Base-by-base conservation (phyloP, 192 early-diverging fungal genomes). In the Linnemannia elongata region DNA sequence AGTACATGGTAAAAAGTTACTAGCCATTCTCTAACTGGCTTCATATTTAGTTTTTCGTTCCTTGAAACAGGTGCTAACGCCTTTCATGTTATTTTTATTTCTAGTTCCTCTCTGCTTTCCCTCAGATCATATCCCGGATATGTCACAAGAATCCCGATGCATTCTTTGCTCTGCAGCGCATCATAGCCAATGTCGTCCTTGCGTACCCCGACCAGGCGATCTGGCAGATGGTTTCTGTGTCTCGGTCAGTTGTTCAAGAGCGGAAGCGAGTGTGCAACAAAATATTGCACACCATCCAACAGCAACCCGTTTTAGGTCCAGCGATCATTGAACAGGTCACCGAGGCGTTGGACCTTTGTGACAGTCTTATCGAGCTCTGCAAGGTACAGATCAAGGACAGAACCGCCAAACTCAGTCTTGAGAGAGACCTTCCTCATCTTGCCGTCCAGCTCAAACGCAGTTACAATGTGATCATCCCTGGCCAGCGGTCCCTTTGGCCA, bases 81-180 rank as follows among this genome's bases (percentile, higher is more conserved):
- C 3, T 63, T 3, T 60, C 41, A 17, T 52, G 15, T 4, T 52
- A 52, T 52, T 15, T 52, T 2, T 38, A 39, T 30, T 20, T 5
- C 74, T 78, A 94, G 76, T 96, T 97, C 71, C 75, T 97, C 54
- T 95, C 94, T 0, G 95, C 95, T 6, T 91, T 98, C 49, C 94
- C 97, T 18, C 97, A 98, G 88, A 91, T 98, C 45, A 92, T 95
- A n/a, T 97, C 97, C 41, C 89, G 97, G 1, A 96, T 98, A 63
- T 93, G 94, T 77, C 97, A 98, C 69, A 85, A 82, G 44, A 94
- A 97, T 82, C 73, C 85, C 27, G 88, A 91, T 22, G 95, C 96
- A 39, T 93, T 93, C 74, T 74, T 82, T 20, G 88, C 95, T 9
- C 83, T 98, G 8, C 94, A 97, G 81, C 77, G 80, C 38, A 95